Conservation (phyloP, 345 rosid species). For the Reutealis trisperma region DNA sequence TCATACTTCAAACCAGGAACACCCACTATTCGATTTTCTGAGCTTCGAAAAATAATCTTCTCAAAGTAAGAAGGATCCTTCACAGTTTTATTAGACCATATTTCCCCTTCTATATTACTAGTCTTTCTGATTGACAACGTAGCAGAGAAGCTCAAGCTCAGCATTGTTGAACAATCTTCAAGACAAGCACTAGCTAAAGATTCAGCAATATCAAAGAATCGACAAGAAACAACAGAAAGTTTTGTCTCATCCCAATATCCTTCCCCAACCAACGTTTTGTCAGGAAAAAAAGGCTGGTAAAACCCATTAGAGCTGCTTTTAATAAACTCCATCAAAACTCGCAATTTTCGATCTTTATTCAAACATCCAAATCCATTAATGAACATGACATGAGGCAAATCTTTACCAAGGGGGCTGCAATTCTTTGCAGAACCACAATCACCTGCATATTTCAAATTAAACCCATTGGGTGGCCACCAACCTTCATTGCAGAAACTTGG, state of each 20-base stretch:
- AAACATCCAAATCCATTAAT: constrained; percentile 6
- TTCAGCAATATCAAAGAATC: background rate
- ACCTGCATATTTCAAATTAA: background rate
- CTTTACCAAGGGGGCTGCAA: background rate
- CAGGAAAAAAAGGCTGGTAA: constrained; percentile 1
- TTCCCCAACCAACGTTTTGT: background rate
- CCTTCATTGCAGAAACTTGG: constrained; percentile 11
- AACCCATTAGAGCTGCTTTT: background rate
- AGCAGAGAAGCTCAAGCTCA: constrained; percentile 10
- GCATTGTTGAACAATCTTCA: constrained; percentile 4
- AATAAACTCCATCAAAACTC: background rate
- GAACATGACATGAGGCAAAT: background rate
- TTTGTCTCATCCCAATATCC: constrained; percentile 1
- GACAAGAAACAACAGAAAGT: constrained; percentile 5
- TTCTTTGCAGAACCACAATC: background rate
- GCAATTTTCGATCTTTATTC: background rate
- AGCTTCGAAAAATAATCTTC: background rate
- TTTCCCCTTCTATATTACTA: background rate
- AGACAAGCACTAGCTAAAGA: constrained; percentile 7
- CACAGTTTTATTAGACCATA: background rate
- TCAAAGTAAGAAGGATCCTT: background rate
- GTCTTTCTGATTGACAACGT: constrained; percentile 1
- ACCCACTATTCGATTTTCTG: background rate
- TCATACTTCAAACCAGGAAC: constrained; percentile 8
- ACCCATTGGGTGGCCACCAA: constrained; percentile 10